Base-by-base conservation (phyloP, 1,284 basidiomycete species). In the Ustilago shanxiensis region DNA sequence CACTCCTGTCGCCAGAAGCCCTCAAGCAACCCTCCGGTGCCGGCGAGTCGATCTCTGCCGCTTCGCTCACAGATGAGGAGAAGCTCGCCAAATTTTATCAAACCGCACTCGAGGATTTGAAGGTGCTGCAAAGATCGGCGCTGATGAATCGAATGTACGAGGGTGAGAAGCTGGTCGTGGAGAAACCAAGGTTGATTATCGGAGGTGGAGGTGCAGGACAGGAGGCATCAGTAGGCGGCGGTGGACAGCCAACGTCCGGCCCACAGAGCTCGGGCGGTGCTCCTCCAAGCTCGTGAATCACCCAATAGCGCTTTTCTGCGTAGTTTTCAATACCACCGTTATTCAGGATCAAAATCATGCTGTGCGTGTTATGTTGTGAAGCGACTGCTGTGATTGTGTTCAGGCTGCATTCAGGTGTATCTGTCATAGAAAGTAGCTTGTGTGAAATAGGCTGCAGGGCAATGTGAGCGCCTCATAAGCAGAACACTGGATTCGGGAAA, bases 131-230 rank as follows among this genome's bases (percentile, higher is more conserved):
- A 56, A 73, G 84, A 20, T 81, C 84, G 14, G 84, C 84, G 14
- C 66, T 86, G 33, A 79, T 78, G 66, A 86, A 85, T 64, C 60
- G 79, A 14, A 62, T 86, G 61, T 86, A 86, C 65, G 80, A 81
- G 47, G 83, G 82, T 26, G 83, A 85, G 68, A 79, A 77, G 64
- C 77, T 86, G 6, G 84, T 86, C 5, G 83, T 86, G 1, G 84
- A 86, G 60, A 67, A 77, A 69, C 82, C 82, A 37, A 67, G 55
- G 37, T 61, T 83, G 24, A 79, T 83, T 49, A 56, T 82, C 24
- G 81, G 79, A 24, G 82, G 82, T 7, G 82, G 82, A 11, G 81
- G 77, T 45, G 71, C 70, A 1, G 75, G 75, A 45, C 44, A 39
- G 16, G 79, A 81, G 60, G 77, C 74, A 14, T 50, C 70, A 3